Percentiles rank a stretch among this genome's conserved stretches.
Conservation (phyloP, 192 early-diverging fungal species). For the Linnemannia elongata region DNA sequence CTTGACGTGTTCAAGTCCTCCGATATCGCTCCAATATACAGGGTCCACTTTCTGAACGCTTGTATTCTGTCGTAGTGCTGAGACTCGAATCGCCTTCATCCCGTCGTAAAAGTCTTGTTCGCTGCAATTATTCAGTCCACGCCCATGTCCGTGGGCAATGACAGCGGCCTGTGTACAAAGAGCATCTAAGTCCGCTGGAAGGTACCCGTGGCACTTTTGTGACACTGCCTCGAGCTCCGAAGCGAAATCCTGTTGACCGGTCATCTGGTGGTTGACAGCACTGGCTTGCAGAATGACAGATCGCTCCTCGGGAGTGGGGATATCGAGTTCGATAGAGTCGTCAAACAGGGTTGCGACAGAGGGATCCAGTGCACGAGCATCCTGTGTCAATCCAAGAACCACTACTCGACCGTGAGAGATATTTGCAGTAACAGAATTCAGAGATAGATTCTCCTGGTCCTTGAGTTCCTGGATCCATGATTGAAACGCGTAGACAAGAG, state of each 20-base stretch:
- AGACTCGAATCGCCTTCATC: slow-evolving; percentile 46
- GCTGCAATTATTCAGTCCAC: slow-evolving; percentile 35
- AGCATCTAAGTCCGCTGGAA: slow-evolving; percentile 65
- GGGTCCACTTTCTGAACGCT: slow-evolving; percentile 61
- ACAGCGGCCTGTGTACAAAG: slow-evolving; percentile 55
- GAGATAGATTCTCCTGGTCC: slow-evolving; percentile 11
- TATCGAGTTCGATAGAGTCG: slow-evolving; percentile 63
- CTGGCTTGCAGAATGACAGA: slow-evolving; percentile 53
- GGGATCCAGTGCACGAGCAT: slow-evolving; percentile 27
- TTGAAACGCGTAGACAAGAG: slow-evolving; percentile 34
- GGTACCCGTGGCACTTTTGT: slow-evolving; percentile 66
- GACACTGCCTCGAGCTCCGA: slow-evolving; percentile 45
- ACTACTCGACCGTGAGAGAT: background rate
- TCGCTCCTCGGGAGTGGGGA: slow-evolving; percentile 67
- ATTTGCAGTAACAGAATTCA: background rate
- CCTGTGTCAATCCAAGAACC: slow-evolving; percentile 31
- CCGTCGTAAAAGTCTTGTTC: slow-evolving; percentile 62
- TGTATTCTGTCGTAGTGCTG: slow-evolving; percentile 41
- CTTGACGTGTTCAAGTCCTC: slow-evolving; percentile 81
- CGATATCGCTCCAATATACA: slow-evolving; percentile 84
- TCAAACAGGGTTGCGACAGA: slow-evolving; percentile 38
- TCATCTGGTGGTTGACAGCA: slow-evolving; percentile 17
- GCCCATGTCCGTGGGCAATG: slow-evolving; percentile 31
- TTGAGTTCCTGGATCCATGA: slow-evolving; percentile 28
- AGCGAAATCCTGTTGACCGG: background rate